phyloP scores from a whole-genome alignment of 169 alveolate species.

The Theileria equi region DNA sequence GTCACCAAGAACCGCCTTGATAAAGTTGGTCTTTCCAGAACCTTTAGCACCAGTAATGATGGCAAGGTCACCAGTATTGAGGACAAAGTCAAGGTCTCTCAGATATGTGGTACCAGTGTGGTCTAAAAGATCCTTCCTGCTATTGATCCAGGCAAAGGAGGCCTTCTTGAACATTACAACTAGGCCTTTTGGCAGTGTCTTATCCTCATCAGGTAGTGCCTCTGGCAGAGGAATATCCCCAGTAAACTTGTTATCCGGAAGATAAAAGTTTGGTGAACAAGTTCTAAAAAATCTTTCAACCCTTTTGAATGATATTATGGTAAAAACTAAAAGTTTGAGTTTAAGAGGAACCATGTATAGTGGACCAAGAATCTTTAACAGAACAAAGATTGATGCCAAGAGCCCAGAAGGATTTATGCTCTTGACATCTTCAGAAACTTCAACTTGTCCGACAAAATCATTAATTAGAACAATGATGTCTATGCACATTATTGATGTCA shows the following conservation, averaged over 20 bases:
- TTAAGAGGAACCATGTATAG: conserved; percentile 25
- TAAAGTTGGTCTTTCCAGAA: conserved; percentile 57
- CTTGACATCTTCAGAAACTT: neutral
- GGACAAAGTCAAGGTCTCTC: conserved; percentile 16
- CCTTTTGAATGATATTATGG: conserved; percentile 18
- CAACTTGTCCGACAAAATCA: conserved; percentile 18
- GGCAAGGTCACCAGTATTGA: conserved; percentile 40
- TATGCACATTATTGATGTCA: neutral
- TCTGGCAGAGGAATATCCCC: neutral
- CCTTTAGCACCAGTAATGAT: conserved; percentile 56
- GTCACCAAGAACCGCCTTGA: conserved; percentile 61
- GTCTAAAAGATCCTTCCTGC: conserved; percentile 1
- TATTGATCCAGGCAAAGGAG: conserved; percentile 26
- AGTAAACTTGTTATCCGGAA: conserved; percentile 1
- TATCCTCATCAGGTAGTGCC: neutral
- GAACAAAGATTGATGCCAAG: conserved; percentile 27
- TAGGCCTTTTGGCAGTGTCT: neutral
- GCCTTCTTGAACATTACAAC: conserved; percentile 42
- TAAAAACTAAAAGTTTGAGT: conserved; percentile 5
- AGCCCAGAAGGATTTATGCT: conserved; percentile 26
- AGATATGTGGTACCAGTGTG: conserved; percentile 2
- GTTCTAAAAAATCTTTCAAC: conserved; percentile 9
- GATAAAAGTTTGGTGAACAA: conserved; percentile 52
- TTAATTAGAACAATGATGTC: conserved; percentile 21
- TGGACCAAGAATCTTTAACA: conserved; percentile 21